These are phyloP conservation scores for Caryopteris hybrid DNA, from an alignment of 305 asterid species.

Conservation along the genomic window DNA sequence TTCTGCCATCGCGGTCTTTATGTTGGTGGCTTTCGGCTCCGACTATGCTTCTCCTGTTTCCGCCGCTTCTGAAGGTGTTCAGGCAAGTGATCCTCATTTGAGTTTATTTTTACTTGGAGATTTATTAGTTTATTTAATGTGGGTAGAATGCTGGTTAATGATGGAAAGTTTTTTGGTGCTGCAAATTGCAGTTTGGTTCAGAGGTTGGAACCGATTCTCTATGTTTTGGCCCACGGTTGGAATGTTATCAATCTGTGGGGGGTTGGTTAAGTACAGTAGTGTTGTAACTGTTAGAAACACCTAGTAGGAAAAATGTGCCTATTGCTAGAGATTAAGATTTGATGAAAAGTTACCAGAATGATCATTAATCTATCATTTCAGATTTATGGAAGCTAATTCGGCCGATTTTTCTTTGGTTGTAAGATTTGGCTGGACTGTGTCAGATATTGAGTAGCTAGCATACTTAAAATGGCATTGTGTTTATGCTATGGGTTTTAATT, in stretches of 20 bases:
- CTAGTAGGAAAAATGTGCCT: background rate
- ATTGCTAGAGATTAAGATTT: background rate
- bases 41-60: conserved; percentile 54
- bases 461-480: background rate
- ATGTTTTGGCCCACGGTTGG: too few relatives aligned
- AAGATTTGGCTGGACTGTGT: background rate
- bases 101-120: background rate
- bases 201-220: background rate
- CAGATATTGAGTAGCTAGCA: background rate
- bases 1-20: conserved; percentile 56
- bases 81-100: conserved; percentile 34
- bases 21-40: conserved; percentile 56
- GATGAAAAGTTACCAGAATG: background rate
- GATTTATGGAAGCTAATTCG: background rate
- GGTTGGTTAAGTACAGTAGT: background rate
- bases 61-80: conserved; percentile 81
- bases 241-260: background rate
- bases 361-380: background rate
- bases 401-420: background rate
- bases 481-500: too few relatives aligned
- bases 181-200: background rate
- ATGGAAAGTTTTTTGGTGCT: background rate
- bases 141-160: conserved; percentile 1
- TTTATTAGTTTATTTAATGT: background rate
- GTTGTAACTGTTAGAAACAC: background rate